These are phyloP conservation scores for Tetrahymena malaccensis DNA, from an alignment of 73 alveolate species.

Conservation along the genomic window DNA sequence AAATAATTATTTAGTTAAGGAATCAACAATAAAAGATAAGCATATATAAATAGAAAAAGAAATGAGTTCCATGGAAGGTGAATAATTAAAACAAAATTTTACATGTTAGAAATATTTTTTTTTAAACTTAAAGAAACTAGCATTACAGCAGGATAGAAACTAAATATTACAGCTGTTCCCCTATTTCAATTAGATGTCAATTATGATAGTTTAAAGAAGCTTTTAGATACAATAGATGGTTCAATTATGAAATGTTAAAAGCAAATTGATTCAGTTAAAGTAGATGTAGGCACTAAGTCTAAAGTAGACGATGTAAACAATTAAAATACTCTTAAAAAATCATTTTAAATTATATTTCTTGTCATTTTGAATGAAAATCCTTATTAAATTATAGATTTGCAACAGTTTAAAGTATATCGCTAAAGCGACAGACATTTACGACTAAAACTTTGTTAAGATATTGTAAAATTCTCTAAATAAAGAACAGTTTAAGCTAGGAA, in stretches of 20 bases:
- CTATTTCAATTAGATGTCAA: slow-evolving; percentile 37
- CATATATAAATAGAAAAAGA: background rate
- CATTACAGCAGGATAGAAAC: background rate
- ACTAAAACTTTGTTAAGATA: slow-evolving; percentile 15
- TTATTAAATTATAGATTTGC: background rate
- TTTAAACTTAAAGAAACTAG: background rate
- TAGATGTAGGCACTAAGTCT: slow-evolving; percentile 1
- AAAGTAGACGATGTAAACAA: slow-evolving; percentile 25
- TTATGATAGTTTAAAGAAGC: slow-evolving; percentile 38
- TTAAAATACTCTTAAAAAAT: background rate
- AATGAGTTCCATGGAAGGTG: background rate
- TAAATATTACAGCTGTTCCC: slow-evolving; percentile 33
- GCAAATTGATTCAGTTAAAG: slow-evolving; percentile 21
- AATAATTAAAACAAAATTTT: background rate
- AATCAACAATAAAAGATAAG: background rate
- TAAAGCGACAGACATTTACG: slow-evolving; percentile 13
- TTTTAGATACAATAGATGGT: slow-evolving; percentile 17
- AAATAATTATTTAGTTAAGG: background rate
- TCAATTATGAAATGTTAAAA: background rate
- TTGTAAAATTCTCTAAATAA: background rate
- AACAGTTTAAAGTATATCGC: slow-evolving; percentile 1
- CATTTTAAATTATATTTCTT: background rate
- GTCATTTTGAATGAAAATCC: background rate
- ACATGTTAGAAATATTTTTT: background rate
- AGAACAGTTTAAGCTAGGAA: background rate